Evolutionary conservation across 225 moss, liverwort and hornwort genomes (phyloP).

Genomic region (Sphagnum contortum): DNA sequence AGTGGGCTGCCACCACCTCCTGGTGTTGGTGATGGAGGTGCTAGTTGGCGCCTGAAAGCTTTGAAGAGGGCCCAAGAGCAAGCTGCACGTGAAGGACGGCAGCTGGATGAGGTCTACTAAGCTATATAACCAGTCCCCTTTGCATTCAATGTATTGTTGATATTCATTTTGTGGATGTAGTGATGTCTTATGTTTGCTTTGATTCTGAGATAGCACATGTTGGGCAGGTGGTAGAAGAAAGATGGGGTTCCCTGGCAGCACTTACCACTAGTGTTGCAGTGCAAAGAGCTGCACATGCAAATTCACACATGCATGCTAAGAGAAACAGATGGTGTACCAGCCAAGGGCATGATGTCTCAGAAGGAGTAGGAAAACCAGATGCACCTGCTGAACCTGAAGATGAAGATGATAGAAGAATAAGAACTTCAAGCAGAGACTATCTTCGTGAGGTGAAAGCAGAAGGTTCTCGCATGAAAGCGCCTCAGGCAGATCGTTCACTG

Average conservation of each 20-base stretch:
- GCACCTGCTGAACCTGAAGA: conserved; percentile 25
- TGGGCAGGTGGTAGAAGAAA: conserved; percentile 78
- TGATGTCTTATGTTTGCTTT: conserved; percentile 1
- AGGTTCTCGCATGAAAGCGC: conserved; percentile 65
- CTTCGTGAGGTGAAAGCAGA: conserved; percentile 47
- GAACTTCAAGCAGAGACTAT: conserved; percentile 42
- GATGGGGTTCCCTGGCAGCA: conserved; percentile 76
- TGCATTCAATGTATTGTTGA: conserved; percentile 8
- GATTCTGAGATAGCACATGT: neutral
- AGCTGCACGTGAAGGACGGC: conserved; percentile 79
- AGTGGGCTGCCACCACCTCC: conserved; percentile 50
- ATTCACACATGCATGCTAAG: conserved; percentile 83
- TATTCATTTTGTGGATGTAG: neutral
- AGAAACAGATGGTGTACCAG: conserved; percentile 50
- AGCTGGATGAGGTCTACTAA: conserved; percentile 69
- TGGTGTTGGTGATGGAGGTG: conserved; percentile 86
- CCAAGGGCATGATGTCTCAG: conserved; percentile 8
- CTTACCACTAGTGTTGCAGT: conserved; percentile 71
- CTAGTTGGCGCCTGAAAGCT: conserved; percentile 92
- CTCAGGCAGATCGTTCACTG: conserved; percentile 44
- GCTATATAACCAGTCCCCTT: conserved; percentile 4
- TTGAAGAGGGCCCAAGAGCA: conserved; percentile 86
- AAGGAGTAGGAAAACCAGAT: conserved; percentile 15
- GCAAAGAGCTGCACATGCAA: conserved; percentile 79
- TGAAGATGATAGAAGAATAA: conserved; percentile 38